These are phyloP conservation scores for Trichoderma arundinaceum DNA, from an alignment of 2,329 filamentous ascomycete genomes.

Conservation along the genomic window DNA sequence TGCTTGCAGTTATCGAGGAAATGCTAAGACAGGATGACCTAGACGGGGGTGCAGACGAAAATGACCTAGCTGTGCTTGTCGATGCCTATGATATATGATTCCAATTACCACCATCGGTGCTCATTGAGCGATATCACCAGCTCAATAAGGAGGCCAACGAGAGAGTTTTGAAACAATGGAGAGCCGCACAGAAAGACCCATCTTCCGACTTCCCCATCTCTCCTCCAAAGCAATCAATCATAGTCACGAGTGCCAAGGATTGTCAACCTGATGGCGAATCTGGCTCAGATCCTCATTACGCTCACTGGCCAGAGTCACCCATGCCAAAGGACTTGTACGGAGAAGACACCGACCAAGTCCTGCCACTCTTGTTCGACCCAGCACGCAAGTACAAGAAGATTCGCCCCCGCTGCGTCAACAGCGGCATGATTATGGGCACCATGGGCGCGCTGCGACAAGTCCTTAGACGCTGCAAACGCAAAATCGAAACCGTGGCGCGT, in stretches of 20 bases:
- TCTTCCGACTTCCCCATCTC: conserved; percentile 30
- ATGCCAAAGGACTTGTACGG: conserved; percentile 45
- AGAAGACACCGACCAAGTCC: conserved; percentile 41
- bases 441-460: conserved; percentile 37
- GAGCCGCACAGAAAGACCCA: conserved; percentile 17
- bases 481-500: conserved; percentile 40
- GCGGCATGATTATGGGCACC: conserved; percentile 39
- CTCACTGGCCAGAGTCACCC: conserved; percentile 47
- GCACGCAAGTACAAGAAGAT: conserved; percentile 43
- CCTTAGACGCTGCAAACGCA: conserved; percentile 36
- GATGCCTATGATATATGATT: conserved; percentile 50
- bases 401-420: conserved; percentile 40
- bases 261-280: conserved; percentile 44
- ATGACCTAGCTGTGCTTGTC: conserved; percentile 43
- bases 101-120: conserved; percentile 47
- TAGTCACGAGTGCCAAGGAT: conserved; percentile 44
- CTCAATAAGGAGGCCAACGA: conserved; percentile 37
- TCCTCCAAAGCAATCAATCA: conserved; percentile 39
- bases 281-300: conserved; percentile 45
- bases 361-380: conserved; percentile 40
- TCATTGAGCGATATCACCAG: conserved; percentile 44
- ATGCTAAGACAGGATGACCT: conserved; percentile 20
- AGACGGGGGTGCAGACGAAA: conserved; percentile 9
- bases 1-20: conserved; percentile 38
- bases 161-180: conserved; percentile 35